Percentiles rank a stretch among this genome's conserved stretches.
Conservation (phyloP, 2,329 filamentous ascomycete genomes). For the Neurospora crassa region DNA sequence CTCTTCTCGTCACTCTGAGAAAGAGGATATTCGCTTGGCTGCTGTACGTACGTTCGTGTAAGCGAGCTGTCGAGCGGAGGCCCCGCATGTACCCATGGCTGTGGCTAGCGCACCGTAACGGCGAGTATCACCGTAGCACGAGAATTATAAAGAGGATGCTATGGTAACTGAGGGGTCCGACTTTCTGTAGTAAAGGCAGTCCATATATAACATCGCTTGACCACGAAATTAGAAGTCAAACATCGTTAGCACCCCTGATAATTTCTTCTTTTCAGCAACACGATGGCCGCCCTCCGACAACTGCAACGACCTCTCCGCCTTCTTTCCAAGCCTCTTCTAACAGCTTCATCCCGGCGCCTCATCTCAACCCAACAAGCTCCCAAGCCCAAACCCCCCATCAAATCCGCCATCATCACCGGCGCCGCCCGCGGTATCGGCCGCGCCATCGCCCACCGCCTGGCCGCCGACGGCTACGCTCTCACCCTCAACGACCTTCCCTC, state of each 20-base stretch:
- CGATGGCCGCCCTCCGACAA: not conserved
- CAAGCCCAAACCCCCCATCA: not conserved
- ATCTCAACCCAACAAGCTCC: not conserved
- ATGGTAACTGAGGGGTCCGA: no score
- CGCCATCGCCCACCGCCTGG: conserved; percentile 53
- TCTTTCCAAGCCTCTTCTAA: not conserved
- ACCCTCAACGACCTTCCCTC: conserved; percentile 50
- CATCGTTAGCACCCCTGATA: not conserved
- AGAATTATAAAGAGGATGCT: no score
- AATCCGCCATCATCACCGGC: conserved; percentile 14
- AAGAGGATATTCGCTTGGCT: no score
- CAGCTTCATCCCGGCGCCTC: not conserved
- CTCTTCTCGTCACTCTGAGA: no score
- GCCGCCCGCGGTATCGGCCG: conserved; percentile 40
- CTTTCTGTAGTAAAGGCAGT: no score
- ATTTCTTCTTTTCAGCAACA: not conserved
- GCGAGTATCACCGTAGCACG: no score
- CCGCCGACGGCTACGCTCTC: conserved; percentile 55
- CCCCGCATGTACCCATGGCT: no score
- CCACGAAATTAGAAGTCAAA: not conserved
- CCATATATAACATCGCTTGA: not conserved
- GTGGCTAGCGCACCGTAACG: no score
- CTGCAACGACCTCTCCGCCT: not conserved
- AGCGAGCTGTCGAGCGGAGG: no score
- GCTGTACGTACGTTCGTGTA: no score